Conservation (phyloP, 2,329 filamentous ascomycete species). For the Aspergillus sp. region DNA sequence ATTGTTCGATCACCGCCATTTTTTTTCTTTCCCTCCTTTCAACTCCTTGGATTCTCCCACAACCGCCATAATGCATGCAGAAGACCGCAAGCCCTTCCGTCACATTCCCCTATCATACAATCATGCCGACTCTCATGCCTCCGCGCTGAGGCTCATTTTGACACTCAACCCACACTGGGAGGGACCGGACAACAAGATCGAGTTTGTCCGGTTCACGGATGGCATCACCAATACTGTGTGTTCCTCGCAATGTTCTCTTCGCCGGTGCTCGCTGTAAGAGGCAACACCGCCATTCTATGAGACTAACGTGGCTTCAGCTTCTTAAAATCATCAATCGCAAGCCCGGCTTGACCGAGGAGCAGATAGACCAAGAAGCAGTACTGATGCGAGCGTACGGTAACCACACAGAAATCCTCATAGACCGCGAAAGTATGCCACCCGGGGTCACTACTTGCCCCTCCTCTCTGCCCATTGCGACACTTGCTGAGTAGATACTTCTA, state of each 20-base stretch:
- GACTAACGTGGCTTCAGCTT: constrained; percentile 43
- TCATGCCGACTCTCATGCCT: constrained; percentile 72
- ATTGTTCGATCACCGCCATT: neutral
- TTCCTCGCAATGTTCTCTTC: constrained; percentile 20
- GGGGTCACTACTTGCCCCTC: constrained; percentile 12
- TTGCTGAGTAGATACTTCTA: constrained; percentile 34
- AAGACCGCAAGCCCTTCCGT: constrained; percentile 29
- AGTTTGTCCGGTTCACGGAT: constrained; percentile 91
- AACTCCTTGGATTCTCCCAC: neutral
- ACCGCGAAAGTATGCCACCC: constrained; percentile 75
- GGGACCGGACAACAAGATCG: constrained; percentile 69
- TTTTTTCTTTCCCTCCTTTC: neutral
- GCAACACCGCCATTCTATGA: neutral
- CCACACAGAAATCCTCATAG: constrained; percentile 92
- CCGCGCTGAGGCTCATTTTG: constrained; percentile 76
- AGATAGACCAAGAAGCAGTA: constrained; percentile 81
- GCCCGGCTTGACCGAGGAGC: constrained; percentile 70
- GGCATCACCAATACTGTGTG: constrained; percentile 92
- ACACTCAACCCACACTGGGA: constrained; percentile 83
- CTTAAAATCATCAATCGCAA: constrained; percentile 54
- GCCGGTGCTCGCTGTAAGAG: constrained; percentile 1
- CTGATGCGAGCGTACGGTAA: constrained; percentile 91
- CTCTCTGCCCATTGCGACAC: constrained; percentile 36
- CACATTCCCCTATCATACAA: constrained; percentile 78
- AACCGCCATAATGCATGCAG: neutral